phyloP scores from a whole-genome alignment of 1,139 yeast species.

The Diutina siamensis region DNA sequence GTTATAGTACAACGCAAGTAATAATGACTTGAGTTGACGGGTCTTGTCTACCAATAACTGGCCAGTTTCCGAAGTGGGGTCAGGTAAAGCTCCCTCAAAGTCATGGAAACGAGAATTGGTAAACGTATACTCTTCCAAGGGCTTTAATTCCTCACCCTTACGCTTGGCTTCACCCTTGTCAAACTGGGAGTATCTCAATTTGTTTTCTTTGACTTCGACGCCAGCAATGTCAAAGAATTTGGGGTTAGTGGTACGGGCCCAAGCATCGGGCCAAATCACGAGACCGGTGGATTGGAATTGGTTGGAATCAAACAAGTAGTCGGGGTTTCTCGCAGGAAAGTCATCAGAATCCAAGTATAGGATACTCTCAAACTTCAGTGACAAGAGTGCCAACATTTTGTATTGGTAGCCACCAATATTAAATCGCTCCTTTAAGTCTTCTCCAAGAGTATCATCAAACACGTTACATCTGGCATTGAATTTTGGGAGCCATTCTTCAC shows the following conservation, averaged over 20 bases:
- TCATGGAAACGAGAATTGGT: conserved; percentile 23
- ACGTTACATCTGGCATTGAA: conserved; percentile 46
- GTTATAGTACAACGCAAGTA: conserved; percentile 6
- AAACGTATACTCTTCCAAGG: conserved; percentile 22
- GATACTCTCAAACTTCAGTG: conserved; percentile 47
- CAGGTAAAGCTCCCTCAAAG: conserved; percentile 5
- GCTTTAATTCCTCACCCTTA: conserved; percentile 15
- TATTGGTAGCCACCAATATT: conserved; percentile 47
- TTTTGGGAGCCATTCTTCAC: conserved; percentile 37
- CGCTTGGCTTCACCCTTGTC: conserved; percentile 18
- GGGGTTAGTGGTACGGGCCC: conserved; percentile 40
- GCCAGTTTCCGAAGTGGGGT: conserved; percentile 5
- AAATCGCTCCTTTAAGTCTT: conserved; percentile 19
- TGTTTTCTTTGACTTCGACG: conserved; percentile 25
- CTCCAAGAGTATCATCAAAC: conserved; percentile 22
- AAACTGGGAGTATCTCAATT: conserved; percentile 17
- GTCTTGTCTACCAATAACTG: conserved; percentile 5
- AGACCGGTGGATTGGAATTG: conserved; percentile 31
- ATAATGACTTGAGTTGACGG: not conserved
- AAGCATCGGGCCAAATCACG: conserved; percentile 41
- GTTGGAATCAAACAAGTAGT: conserved; percentile 29
- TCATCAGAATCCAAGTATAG: conserved; percentile 61
- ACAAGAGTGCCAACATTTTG: conserved; percentile 45
- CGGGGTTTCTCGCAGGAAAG: conserved; percentile 45
- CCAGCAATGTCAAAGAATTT: conserved; percentile 33